A percentile compares a stretch with the other conserved stretches of the same genome.
phyloP scores from a whole-genome alignment of 2,329 filamentous ascomycete genomes.

The Trichoderma aggressivum region DNA sequence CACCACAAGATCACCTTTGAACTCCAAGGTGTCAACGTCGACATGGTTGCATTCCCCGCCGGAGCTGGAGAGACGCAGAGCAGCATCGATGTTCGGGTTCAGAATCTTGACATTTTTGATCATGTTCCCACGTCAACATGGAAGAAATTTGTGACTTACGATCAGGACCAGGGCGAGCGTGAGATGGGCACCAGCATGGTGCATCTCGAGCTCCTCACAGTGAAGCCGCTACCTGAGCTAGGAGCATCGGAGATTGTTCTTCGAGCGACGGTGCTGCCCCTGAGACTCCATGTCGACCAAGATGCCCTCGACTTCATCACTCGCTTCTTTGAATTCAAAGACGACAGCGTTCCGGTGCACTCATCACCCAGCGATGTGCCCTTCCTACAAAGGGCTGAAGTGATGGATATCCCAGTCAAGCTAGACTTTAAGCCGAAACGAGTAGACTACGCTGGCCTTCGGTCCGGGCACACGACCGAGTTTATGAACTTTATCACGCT shows the following conservation, averaged over 20 bases:
- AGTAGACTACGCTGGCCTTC: constrained; percentile 90
- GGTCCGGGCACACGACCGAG: constrained; percentile 91
- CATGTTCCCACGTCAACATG: constrained; percentile 93
- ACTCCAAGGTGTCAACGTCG: constrained; percentile 76
- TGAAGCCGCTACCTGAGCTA: constrained; percentile 78
- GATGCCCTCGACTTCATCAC: constrained; percentile 96
- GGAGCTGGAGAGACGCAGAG: constrained; percentile 77
- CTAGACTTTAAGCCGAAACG: constrained; percentile 96
- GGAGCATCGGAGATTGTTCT: constrained; percentile 88
- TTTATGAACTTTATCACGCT: constrained; percentile 98
- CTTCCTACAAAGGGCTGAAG: constrained; percentile 85
- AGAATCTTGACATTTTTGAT: constrained; percentile 86
- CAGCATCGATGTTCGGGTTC: constrained; percentile 78
- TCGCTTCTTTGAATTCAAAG: constrained; percentile 96
- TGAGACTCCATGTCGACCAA: constrained; percentile 93
- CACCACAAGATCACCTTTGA: constrained; percentile 96
- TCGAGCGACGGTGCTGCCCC: constrained; percentile 72
- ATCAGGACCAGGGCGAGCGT: constrained; percentile 79
- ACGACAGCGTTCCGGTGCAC: constrained; percentile 58
- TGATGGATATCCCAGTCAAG: constrained; percentile 78
- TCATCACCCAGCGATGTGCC: constrained; percentile 67
- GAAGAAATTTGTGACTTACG: constrained; percentile 96
- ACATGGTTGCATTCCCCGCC: constrained; percentile 77
- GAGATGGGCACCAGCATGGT: constrained; percentile 87
- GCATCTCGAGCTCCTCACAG: constrained; percentile 81